phyloP scores from a whole-genome alignment of 2,329 filamentous ascomycete genomes.

The Colletotrichum eleusines region DNA sequence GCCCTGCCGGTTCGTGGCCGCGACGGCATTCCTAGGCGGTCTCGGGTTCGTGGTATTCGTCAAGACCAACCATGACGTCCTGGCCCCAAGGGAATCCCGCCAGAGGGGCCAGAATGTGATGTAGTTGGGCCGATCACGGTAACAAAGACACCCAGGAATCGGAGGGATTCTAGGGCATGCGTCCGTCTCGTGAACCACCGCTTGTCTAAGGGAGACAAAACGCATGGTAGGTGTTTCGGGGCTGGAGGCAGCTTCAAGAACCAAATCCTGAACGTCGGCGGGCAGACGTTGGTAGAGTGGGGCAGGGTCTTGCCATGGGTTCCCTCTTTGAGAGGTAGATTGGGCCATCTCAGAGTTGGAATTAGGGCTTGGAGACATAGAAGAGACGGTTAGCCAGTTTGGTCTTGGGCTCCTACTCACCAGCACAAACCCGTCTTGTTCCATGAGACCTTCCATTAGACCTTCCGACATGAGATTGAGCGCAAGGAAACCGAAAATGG shows the following conservation, averaged over 20 bases:
- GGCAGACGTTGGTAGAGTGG: not conserved
- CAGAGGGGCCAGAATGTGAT: constrained; percentile 29
- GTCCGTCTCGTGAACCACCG: not conserved
- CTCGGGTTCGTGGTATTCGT: not conserved
- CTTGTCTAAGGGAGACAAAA: constrained; percentile 21
- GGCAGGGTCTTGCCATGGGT: not conserved
- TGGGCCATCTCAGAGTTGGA: too few relatives aligned
- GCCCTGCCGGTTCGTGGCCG: not conserved
- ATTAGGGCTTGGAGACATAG: too few relatives aligned
- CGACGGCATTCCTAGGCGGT: not conserved
- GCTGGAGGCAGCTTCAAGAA: not conserved
- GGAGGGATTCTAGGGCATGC: not conserved
- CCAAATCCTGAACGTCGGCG: not conserved
- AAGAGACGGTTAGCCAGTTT: too few relatives aligned
- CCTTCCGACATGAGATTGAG: not conserved
- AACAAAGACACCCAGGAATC: not conserved
- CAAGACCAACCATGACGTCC: not conserved
- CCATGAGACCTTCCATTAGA: not conserved
- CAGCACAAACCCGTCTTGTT: not conserved
- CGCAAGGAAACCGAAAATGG: not conserved
- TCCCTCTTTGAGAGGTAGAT: not conserved
- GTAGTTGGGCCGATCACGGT: not conserved
- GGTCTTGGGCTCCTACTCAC: not conserved
- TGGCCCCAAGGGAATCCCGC: not conserved
- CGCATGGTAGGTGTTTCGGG: constrained; percentile 4